Evolutionary conservation across 257 asterid genomes (phyloP), one percentile per base, ranked within the genome.

Genomic region (Fraxinus quadrangulata): DNA sequence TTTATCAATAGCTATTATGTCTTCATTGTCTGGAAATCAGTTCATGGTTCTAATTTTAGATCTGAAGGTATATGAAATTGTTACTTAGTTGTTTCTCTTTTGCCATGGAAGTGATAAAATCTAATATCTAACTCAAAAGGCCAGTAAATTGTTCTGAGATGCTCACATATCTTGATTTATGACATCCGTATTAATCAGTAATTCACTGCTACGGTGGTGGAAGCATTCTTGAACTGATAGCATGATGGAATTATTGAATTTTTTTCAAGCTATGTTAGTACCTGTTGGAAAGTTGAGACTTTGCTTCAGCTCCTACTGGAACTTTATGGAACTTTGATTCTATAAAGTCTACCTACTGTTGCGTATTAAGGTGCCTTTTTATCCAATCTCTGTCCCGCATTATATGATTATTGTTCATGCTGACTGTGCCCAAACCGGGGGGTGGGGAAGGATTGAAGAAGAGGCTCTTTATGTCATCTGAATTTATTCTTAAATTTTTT

Each of bases 31-130:
- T 37, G 24, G 28, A 23, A 47, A 66, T 68, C 49, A 69, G 63
- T 68, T n/a, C 16, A 39, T 40, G 34, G 34, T 49, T 63, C 14
- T 31, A 71, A 71, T 56, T 33, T 81, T 73, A 72, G 77, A 76
- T 36, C 65, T 42, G 61, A 72, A 63, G 26, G 49, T 71, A 66
- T 39, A 39, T 49, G 23, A 76, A 40, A 72, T 75, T 70, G 39
- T 26, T 45, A 51, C 12, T 66, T 54, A 34, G 5, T 67, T n/a
- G 49, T 70, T 75, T 36, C 73, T 40, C 67, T 59, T 61, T n/a
- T 40, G 54, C 33, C 16, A 49, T 31, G 36, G 69, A 28, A 26
- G 23, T 63, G 45, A 70, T 31, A 75, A 40, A 42, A 63, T 2
- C 42, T 67, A 23, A 61, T 72, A 31, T 78, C 71, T 54, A 66